These are phyloP conservation scores for Gleditsia sinensis DNA, from an alignment of 306 rosid genomes.

Conservation along the genomic window DNA sequence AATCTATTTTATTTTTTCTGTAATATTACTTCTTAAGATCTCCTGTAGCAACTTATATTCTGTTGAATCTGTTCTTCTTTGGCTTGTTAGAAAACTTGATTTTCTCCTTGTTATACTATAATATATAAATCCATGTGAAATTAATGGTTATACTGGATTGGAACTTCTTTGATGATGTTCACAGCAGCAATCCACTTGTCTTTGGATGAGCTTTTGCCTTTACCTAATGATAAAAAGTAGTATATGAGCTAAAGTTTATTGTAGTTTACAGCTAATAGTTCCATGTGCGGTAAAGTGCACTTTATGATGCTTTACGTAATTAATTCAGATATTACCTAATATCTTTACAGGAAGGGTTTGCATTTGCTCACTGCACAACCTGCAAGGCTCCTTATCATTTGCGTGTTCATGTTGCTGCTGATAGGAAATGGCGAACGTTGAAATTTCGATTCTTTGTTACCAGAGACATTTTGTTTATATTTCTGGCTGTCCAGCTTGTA, in stretches of 20 bases:
- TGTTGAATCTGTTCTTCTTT: neutral
- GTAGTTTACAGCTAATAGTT: neutral
- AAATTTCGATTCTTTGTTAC: constrained; percentile 85
- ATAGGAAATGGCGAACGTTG: constrained; percentile 82
- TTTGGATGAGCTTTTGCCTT: neutral
- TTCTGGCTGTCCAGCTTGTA: constrained; percentile 74
- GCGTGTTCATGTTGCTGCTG: constrained; percentile 70
- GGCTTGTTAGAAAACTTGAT: neutral
- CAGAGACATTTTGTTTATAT: constrained; percentile 74
- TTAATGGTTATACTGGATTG: neutral
- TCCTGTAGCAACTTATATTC: neutral
- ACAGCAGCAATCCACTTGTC: neutral
- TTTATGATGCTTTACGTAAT: neutral
- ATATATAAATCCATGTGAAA: neutral
- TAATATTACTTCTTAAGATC: neutral
- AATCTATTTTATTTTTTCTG: neutral
- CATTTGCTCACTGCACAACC: constrained; percentile 90
- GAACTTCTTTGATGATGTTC: neutral
- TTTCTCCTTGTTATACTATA: neutral
- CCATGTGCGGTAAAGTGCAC: neutral
- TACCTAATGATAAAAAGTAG: neutral
- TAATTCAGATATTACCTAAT: constrained; percentile 15
- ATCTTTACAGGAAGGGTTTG: constrained; percentile 82
- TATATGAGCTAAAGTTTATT: neutral
- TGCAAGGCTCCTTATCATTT: constrained; percentile 82